Conservation (phyloP, 179 eudicot species). For the Patellifolia procumbens region DNA sequence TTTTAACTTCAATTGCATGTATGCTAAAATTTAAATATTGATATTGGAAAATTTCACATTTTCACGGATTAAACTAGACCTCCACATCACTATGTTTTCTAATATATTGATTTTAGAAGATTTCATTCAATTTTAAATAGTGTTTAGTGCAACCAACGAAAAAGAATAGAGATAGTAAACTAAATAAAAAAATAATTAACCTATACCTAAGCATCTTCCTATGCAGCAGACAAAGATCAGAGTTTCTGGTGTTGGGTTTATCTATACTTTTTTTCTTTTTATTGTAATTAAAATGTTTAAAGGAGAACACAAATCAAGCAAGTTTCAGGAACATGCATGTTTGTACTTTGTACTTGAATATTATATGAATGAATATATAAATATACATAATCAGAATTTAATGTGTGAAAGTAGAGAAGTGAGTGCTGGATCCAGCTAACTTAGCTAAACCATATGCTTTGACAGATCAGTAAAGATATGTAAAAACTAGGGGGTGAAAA, state of each 20-base stretch:
- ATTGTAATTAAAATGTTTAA: not conserved
- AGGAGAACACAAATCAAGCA: conserved; percentile 33
- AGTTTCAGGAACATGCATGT: conserved; percentile 39
- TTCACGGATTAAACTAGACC: too few relatives aligned
- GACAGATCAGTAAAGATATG: conserved; percentile 26
- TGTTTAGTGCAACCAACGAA: too few relatives aligned
- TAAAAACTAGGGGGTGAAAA: conserved; percentile 20
- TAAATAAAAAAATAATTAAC: not conserved
- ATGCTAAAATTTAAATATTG: too few relatives aligned
- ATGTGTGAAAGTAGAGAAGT: conserved; percentile 13
- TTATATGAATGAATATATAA: conserved; percentile 21
- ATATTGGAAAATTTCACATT: too few relatives aligned
- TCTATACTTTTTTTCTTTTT: not conserved
- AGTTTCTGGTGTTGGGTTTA: conserved; percentile 20
- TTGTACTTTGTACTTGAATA: conserved; percentile 32
- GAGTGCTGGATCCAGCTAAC: conserved; percentile 29
- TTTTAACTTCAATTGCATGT: too few relatives aligned
- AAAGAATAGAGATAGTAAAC: too few relatives aligned
- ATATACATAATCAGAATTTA: conserved; percentile 27
- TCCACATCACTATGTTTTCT: too few relatives aligned
- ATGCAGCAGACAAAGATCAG: conserved; percentile 34
- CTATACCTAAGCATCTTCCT: conserved; percentile 26
- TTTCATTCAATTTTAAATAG: too few relatives aligned
- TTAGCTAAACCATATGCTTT: conserved; percentile 29
- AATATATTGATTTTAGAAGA: too few relatives aligned